Percentiles rank a stretch among this genome's conserved stretches.
These are phyloP conservation scores for Metarhizium guizhouense DNA, from an alignment of 2,329 filamentous ascomycete species.

Conservation along the genomic window DNA sequence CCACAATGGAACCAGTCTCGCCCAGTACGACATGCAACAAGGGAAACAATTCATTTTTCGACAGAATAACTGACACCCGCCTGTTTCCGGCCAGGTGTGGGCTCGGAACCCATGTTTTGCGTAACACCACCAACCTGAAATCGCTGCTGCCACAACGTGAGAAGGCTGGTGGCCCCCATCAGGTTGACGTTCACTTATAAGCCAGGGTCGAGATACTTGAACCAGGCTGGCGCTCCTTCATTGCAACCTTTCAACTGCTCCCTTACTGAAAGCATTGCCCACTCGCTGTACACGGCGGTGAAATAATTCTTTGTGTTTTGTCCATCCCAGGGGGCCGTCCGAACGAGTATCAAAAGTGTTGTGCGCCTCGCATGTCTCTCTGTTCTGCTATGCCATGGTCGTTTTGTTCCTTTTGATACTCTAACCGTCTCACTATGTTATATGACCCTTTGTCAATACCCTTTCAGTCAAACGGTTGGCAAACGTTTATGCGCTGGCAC, in stretches of 20 bases:
- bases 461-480: neutral
- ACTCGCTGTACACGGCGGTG: neutral
- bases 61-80: neutral
- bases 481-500: neutral
- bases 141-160: neutral
- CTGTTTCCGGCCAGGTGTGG: neutral
- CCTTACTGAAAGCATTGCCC: neutral
- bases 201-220: neutral
- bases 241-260: neutral
- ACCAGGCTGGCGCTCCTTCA: neutral
- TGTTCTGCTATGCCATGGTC: neutral
- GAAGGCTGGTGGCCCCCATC: neutral
- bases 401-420: neutral
- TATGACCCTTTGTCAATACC: neutral
- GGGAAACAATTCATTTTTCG: neutral
- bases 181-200: neutral
- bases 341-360: neutral
- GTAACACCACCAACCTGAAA: neutral
- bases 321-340: neutral
- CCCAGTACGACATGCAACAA: neutral
- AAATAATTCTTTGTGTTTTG: neutral
- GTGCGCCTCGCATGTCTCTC: neutral
- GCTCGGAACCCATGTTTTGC: neutral
- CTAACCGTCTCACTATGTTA: neutral
- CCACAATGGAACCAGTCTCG: neutral